Percentiles rank a stretch among this genome's conserved stretches.
Evolutionary conservation across 805 yeast genomes (phyloP).

Genomic region (Priceomyces haplophilus): DNA sequence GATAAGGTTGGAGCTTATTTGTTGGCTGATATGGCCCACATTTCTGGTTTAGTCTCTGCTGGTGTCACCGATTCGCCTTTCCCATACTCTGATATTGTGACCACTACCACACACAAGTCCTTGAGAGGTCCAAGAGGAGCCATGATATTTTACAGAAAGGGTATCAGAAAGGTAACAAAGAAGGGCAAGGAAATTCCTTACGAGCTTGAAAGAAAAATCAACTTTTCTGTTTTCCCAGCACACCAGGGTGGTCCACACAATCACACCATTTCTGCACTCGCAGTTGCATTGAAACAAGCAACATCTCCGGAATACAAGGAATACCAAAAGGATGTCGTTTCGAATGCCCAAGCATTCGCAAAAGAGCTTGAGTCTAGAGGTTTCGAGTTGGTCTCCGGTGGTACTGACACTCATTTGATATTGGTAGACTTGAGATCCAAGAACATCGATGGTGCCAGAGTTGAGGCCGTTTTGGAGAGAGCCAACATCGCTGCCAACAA

Average conservation of each 20-base stretch:
- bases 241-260: constrained; percentile 99
- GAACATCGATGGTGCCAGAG: constrained; percentile 94
- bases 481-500: constrained; percentile 95
- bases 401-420: constrained; percentile 97
- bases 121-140: constrained; percentile 99
- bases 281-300: constrained; percentile 95
- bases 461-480: constrained; percentile 91
- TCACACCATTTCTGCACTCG: constrained; percentile 97
- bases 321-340: constrained; percentile 84
- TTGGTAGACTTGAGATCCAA: constrained; percentile 84
- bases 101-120: constrained; percentile 98
- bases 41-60: constrained; percentile 93
- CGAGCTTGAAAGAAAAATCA: constrained; percentile 91
- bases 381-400: constrained; percentile 83
- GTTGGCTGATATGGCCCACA: constrained; percentile 97
- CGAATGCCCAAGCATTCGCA: constrained; percentile 85
- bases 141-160: constrained; percentile 97
- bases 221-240: constrained; percentile 99
- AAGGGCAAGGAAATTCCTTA: constrained; percentile 88
- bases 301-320: constrained; percentile 83
- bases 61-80: constrained; percentile 95
- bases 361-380: constrained; percentile 65
- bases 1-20: constrained; percentile 96
- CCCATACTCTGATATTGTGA: constrained; percentile 95
- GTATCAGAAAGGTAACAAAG: constrained; percentile 84